A percentile compares a stretch with the other conserved stretches of the same genome.
phyloP scores from a whole-genome alignment of 176 grass and related monocot species.

The Aegilops longissima region DNA sequence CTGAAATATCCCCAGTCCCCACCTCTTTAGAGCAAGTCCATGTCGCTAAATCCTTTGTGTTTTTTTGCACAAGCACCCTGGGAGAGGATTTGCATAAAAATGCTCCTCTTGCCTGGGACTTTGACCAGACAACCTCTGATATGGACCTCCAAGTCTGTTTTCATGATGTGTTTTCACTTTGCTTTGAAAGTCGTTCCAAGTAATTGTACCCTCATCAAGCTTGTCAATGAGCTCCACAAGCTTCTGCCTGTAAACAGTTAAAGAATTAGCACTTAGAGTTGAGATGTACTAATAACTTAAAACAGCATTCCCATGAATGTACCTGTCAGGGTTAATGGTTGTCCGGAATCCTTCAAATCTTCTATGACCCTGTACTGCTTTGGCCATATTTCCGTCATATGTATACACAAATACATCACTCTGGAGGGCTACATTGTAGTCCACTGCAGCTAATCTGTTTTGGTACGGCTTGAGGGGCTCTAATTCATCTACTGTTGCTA shows the following conservation, averaged over 20 bases:
- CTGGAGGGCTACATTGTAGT: constrained; percentile 78
- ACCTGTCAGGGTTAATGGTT: constrained; percentile 87
- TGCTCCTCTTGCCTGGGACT: constrained; percentile 78
- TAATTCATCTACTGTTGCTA: constrained; percentile 59
- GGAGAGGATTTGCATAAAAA: constrained; percentile 98
- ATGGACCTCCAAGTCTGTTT: constrained; percentile 75
- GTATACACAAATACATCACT: constrained; percentile 96
- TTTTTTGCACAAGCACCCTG: constrained; percentile 85
- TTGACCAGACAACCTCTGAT: constrained; percentile 59
- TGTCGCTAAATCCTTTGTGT: constrained; percentile 35
- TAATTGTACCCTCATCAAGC: constrained; percentile 59
- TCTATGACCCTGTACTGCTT: constrained; percentile 88
- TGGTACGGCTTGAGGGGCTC: constrained; percentile 60
- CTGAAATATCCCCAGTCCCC: constrained; percentile 31
- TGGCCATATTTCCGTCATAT: constrained; percentile 99
- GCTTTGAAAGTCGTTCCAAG: constrained; percentile 60
- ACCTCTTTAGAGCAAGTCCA: constrained; percentile 20
- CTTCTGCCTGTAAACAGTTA: constrained; percentile 50
- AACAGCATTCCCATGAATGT: constrained; percentile 23
- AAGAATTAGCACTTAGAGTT: constrained; percentile 31
- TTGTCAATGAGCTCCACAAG: constrained; percentile 80
- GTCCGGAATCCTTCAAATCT: constrained; percentile 86
- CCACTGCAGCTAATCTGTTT: constrained; percentile 86
- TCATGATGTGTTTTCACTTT: constrained; percentile 67
- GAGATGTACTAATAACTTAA: constrained; percentile 23